These are phyloP conservation scores for Jamesozyma spencerorum DNA, from an alignment of 805 yeast genomes.

Conservation along the genomic window DNA sequence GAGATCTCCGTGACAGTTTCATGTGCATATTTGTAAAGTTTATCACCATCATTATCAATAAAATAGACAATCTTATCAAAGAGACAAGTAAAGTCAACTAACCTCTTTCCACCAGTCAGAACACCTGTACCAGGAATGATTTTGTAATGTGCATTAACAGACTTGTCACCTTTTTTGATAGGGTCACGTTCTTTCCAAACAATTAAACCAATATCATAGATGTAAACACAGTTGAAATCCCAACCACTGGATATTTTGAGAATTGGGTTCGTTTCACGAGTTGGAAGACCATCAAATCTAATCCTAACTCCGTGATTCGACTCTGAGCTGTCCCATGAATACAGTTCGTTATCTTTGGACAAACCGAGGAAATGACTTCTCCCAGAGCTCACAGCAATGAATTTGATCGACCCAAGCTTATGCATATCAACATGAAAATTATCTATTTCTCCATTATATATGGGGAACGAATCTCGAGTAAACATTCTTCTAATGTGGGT, in stretches of 20 bases:
- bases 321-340: conserved; percentile 51
- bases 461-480: conserved; percentile 20
- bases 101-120: conserved; percentile 26
- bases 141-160: conserved; percentile 33
- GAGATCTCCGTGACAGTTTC: conserved; percentile 9
- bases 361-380: conserved; percentile 55
- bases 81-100: conserved; percentile 48
- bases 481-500: conserved; percentile 23
- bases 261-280: conserved; percentile 26
- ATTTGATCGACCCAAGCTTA: conserved; percentile 22
- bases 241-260: conserved; percentile 56
- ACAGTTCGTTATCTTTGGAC: conserved; percentile 40
- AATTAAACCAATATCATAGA: conserved; percentile 44
- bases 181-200: conserved; percentile 42
- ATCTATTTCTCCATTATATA: conserved; percentile 7
- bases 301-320: conserved; percentile 38
- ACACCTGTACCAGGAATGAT: conserved; percentile 36
- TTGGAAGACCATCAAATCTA: conserved; percentile 29
- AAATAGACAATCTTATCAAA: conserved; percentile 41
- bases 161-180: conserved; percentile 21
- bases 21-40: conserved; percentile 29
- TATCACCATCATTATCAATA: conserved; percentile 37
- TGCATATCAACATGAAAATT: conserved; percentile 12
- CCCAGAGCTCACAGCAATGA: conserved; percentile 50
- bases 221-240: conserved; percentile 45